Evolutionary conservation across 331 rosid genomes (phyloP).

Genomic region (Telfairia occidentalis): DNA sequence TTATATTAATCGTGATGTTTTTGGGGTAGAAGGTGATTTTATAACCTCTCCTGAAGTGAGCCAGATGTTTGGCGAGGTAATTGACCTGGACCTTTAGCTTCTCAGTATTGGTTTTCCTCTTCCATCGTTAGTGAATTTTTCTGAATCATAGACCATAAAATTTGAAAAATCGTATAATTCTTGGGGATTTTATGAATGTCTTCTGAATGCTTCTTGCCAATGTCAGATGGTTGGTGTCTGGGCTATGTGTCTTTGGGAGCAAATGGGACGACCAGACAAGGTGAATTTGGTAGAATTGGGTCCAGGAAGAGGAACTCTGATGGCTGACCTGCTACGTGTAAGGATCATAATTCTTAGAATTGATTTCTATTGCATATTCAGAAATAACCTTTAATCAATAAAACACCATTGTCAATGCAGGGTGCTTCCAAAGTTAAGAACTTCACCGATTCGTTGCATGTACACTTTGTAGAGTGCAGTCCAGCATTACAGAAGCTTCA

Average conservation of each 20-base stretch:
- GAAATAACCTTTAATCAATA: background rate
- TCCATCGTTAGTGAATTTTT: slow-evolving; percentile 1
- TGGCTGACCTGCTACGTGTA: slow-evolving; percentile 88
- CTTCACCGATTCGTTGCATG: slow-evolving; percentile 53
- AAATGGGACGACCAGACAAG: slow-evolving; percentile 71
- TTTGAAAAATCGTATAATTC: background rate
- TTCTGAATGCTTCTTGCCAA: slow-evolving; percentile 17
- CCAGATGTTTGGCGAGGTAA: slow-evolving; percentile 93
- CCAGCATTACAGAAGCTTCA: slow-evolving; percentile 79
- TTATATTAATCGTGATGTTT: slow-evolving; percentile 84
- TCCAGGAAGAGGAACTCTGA: slow-evolving; percentile 92
- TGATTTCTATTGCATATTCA: background rate
- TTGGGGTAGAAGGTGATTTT: slow-evolving; percentile 86
- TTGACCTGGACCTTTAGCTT: background rate
- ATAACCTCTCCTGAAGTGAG: slow-evolving; percentile 94
- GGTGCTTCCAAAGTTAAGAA: slow-evolving; percentile 65
- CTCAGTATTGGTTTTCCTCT: background rate
- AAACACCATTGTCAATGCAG: slow-evolving; percentile 27
- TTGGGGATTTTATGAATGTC: slow-evolving; percentile 12
- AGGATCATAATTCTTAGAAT: background rate
- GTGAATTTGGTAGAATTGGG: slow-evolving; percentile 79
- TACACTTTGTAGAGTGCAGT: slow-evolving; percentile 87
- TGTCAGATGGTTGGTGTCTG: slow-evolving; percentile 88
- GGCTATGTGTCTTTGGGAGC: slow-evolving; percentile 98
- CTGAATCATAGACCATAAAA: background rate